Evolutionary conservation across 2,329 filamentous ascomycete genomes (phyloP).

Genomic region (Cyphellophora europaea): DNA sequence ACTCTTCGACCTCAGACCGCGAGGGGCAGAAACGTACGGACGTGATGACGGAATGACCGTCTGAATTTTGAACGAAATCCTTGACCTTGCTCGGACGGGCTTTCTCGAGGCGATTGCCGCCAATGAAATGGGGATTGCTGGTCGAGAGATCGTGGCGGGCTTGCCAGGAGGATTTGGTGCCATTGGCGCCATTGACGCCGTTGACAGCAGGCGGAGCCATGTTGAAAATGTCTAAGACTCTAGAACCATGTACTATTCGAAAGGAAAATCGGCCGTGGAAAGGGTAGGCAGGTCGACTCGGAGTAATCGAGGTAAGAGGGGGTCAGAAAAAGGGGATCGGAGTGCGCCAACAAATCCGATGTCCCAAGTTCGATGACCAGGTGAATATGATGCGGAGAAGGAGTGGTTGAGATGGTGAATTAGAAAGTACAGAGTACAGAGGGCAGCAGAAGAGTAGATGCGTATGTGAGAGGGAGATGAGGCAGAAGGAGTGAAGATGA

Average conservation of each 20-base stretch:
- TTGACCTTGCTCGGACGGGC: constrained; percentile 81
- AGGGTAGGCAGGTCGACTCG: too few relatives aligned
- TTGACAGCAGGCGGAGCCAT: constrained; percentile 25
- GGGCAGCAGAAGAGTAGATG: too few relatives aligned
- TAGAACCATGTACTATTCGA: background rate
- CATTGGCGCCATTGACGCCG: constrained; percentile 33
- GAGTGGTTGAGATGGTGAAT: too few relatives aligned
- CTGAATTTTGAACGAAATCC: constrained; percentile 83
- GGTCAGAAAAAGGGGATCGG: constrained; percentile 15
- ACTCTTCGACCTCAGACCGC: constrained; percentile 1
- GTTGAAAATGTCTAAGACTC: too few relatives aligned
- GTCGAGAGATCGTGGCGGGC: constrained; percentile 74
- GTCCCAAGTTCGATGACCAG: constrained; percentile 4
- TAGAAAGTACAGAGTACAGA: too few relatives aligned
- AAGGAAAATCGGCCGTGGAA: background rate
- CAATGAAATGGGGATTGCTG: constrained; percentile 72
- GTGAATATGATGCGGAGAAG: too few relatives aligned
- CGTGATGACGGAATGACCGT: constrained; percentile 96
- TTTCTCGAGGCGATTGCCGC: constrained; percentile 76
- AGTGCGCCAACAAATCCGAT: constrained; percentile 15
- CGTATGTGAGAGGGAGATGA: too few relatives aligned
- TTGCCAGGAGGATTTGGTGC: constrained; percentile 56
- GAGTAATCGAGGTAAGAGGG: background rate
- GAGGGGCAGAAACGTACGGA: constrained; percentile 55
- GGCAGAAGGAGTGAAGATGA: too few relatives aligned